A percentile compares a stretch with the other conserved stretches of the same genome.
phyloP scores from a whole-genome alignment of 1,139 yeast species.

The Pneumocystis canis region DNA sequence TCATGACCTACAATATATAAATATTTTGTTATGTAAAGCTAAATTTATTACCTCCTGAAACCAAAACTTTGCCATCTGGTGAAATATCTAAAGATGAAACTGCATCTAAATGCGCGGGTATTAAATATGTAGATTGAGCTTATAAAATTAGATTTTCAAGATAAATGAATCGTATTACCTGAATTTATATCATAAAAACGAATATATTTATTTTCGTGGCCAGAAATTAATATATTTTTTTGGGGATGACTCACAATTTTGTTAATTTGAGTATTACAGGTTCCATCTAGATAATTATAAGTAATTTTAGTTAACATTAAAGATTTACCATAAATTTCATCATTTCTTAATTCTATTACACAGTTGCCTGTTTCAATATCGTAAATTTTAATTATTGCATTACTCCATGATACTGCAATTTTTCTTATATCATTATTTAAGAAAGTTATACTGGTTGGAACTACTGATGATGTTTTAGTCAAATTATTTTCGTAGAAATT shows the following conservation, averaged over 20 bases:
- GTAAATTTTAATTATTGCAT: neutral
- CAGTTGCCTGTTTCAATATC: neutral
- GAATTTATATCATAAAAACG: conserved; percentile 2
- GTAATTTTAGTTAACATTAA: neutral
- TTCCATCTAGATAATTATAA: neutral
- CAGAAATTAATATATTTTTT: neutral
- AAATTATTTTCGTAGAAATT: neutral
- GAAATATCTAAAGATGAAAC: conserved; percentile 1
- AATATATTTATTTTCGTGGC: conserved; percentile 1
- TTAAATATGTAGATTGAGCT: conserved; percentile 2
- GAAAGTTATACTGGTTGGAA: conserved; percentile 1
- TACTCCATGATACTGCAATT: conserved; percentile 1
- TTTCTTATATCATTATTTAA: neutral
- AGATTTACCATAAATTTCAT: neutral
- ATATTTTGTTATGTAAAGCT: neutral
- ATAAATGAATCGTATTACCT: neutral
- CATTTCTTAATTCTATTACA: neutral
- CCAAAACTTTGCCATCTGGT: neutral
- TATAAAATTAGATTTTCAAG: neutral
- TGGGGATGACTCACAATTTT: neutral
- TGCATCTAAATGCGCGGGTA: conserved; percentile 1
- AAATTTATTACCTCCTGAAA: neutral
- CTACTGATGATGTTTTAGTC: neutral
- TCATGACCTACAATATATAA: conserved; percentile 1
- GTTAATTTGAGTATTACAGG: neutral